phyloP scores from a whole-genome alignment of 2,329 filamentous ascomycete genomes.

The Chrysosporium keratinophilum region DNA sequence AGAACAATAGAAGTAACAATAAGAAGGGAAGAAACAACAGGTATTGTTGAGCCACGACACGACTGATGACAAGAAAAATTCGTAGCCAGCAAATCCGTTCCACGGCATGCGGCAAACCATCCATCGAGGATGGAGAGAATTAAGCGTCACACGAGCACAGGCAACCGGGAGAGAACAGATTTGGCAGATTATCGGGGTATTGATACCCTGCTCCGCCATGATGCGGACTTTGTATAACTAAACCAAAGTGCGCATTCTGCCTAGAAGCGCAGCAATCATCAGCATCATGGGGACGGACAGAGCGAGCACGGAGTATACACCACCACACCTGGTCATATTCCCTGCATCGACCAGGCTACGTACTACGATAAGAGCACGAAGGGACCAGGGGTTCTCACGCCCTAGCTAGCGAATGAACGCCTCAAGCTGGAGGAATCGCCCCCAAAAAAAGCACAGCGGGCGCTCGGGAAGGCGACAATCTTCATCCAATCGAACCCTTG shows the following conservation, averaged over 20 bases:
- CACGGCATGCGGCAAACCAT: conserved; percentile 10
- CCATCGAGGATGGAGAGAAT: conserved; percentile 2
- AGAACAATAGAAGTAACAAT: neutral
- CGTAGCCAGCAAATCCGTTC: neutral
- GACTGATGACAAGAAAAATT: neutral
- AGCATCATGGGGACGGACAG: neutral
- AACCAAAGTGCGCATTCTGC: too few relatives aligned
- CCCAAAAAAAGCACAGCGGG: neutral
- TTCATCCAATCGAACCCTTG: neutral
- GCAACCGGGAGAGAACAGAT: neutral
- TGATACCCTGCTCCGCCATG: too few relatives aligned
- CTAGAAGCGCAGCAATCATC: neutral
- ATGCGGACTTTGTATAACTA: too few relatives aligned
- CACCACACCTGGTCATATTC: neutral
- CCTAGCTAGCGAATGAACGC: neutral
- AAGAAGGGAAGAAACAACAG: neutral
- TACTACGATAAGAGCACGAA: neutral
- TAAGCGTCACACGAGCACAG: conserved; percentile 8
- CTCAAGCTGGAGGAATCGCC: neutral
- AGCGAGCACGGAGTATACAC: neutral
- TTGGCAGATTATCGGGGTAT: conserved; percentile 3
- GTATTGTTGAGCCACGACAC: neutral
- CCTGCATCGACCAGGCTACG: neutral
- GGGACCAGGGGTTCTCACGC: neutral
- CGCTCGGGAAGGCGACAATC: neutral